Evolutionary conservation across 2,329 filamentous ascomycete species (phyloP).

Genomic region (Helicocarpus griseus): DNA sequence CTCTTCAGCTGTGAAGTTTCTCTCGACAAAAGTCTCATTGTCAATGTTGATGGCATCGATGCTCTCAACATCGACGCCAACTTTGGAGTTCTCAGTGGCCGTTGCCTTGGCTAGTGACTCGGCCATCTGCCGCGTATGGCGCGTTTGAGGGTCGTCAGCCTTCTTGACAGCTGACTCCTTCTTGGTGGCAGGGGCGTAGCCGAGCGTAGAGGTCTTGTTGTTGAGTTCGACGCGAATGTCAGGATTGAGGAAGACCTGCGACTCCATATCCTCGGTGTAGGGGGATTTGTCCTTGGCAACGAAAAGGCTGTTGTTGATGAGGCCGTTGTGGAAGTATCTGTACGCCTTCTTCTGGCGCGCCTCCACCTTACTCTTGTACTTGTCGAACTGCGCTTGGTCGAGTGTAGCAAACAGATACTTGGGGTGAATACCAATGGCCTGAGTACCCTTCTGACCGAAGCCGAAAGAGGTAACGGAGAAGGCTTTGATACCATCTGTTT

Average conservation of each 20-base stretch:
- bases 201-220: conserved; percentile 75
- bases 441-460: conserved; percentile 97
- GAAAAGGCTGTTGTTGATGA: conserved; percentile 97
- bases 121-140: conserved; percentile 64
- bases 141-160: conserved; percentile 40
- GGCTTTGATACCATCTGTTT: conserved; percentile 96
- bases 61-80: conserved; percentile 90
- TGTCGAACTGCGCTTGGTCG: conserved; percentile 69
- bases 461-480: conserved; percentile 99
- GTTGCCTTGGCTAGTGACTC: conserved; percentile 64
- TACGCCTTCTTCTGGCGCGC: conserved; percentile 97
- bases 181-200: conserved; percentile 61
- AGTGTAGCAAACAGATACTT: conserved; percentile 94
- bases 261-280: conserved; percentile 80
- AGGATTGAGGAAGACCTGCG: conserved; percentile 85
- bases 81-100: conserved; percentile 56
- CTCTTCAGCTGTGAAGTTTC: conserved; percentile 84
- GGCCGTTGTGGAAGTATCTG: conserved; percentile 94
- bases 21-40: conserved; percentile 86
- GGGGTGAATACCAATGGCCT: conserved; percentile 93
- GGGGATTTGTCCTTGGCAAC: conserved; percentile 88
- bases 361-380: conserved; percentile 81
- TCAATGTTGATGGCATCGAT: conserved; percentile 80
- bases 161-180: conserved; percentile 34
- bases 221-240: conserved; percentile 74